Conservation (phyloP, 2,329 filamentous ascomycete species). For the Fusarium paranaense region DNA sequence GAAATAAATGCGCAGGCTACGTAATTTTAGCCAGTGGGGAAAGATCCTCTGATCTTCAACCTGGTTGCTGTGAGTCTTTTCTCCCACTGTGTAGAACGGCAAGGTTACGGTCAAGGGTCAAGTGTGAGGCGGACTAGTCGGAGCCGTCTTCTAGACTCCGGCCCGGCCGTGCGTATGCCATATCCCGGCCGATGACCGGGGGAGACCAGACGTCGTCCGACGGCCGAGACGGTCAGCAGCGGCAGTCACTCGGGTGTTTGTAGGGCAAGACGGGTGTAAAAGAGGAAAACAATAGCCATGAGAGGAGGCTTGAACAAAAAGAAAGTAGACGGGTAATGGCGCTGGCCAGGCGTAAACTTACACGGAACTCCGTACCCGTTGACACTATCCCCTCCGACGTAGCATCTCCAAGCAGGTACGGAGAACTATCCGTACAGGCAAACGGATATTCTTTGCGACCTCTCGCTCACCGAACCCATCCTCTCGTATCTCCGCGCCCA, state of each 20-base stretch:
- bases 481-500: slow-evolving; percentile 34
- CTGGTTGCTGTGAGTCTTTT: slow-evolving; percentile 1
- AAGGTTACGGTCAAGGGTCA: not conserved
- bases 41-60: slow-evolving; percentile 26
- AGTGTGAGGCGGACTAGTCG: slow-evolving; percentile 23
- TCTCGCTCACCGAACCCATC: slow-evolving; percentile 26
- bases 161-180: slow-evolving; percentile 17
- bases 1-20: slow-evolving; percentile 22
- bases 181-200: slow-evolving; percentile 3
- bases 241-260: not conserved
- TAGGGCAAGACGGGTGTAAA: not conserved
- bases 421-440: not conserved
- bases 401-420: slow-evolving; percentile 8
- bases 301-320: not conserved
- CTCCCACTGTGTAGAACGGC: slow-evolving; percentile 26
- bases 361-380: slow-evolving; percentile 5
- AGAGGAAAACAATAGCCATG: not conserved
- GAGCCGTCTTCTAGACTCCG: slow-evolving; percentile 35
- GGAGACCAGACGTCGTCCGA: slow-evolving; percentile 17
- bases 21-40: slow-evolving; percentile 22
- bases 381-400: not conserved
- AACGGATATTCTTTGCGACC: not conserved
- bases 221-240: slow-evolving; percentile 20
- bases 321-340: slow-evolving; percentile 3
- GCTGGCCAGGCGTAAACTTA: slow-evolving; percentile 6